Evolutionary conservation across 257 asterid genomes (phyloP).

Genomic region (Primulina huaijiensis): DNA sequence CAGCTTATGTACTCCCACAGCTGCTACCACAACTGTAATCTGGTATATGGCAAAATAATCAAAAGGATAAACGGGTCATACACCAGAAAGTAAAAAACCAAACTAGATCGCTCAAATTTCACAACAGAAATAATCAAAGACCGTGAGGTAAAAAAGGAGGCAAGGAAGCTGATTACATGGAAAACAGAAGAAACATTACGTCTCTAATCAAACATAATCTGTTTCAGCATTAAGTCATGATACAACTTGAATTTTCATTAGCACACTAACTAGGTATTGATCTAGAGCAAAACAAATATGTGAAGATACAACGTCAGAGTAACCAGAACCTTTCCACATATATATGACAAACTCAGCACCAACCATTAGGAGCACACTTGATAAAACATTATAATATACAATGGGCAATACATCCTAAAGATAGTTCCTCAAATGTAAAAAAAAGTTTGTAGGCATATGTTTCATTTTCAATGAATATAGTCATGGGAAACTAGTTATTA

Average conservation of each 20-base stretch:
- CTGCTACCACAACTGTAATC: slow-evolving; percentile 94
- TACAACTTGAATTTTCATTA: neutral
- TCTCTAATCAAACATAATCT: neutral
- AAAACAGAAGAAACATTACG: neutral
- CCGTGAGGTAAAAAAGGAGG: neutral
- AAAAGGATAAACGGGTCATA: neutral
- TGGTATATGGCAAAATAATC: slow-evolving; percentile 23
- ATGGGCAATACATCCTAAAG: neutral
- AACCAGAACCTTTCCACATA: neutral
- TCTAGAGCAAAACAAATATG: too few relatives aligned
- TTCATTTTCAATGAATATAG: neutral
- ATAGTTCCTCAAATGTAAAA: neutral
- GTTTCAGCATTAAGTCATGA: neutral
- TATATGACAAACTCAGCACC: neutral
- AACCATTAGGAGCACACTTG: neutral
- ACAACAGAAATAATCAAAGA: neutral
- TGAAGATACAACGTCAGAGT: too few relatives aligned
- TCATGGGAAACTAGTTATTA: slow-evolving; percentile 27
- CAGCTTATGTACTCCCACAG: slow-evolving; percentile 69
- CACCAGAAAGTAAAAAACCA: neutral
- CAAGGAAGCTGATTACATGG: neutral
- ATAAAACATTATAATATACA: neutral
- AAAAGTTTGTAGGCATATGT: neutral
- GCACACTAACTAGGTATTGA: neutral
- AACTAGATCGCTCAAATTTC: neutral